phyloP scores from a whole-genome alignment of 2,329 filamentous ascomycete species.

The Pseudocercospora crystallina region DNA sequence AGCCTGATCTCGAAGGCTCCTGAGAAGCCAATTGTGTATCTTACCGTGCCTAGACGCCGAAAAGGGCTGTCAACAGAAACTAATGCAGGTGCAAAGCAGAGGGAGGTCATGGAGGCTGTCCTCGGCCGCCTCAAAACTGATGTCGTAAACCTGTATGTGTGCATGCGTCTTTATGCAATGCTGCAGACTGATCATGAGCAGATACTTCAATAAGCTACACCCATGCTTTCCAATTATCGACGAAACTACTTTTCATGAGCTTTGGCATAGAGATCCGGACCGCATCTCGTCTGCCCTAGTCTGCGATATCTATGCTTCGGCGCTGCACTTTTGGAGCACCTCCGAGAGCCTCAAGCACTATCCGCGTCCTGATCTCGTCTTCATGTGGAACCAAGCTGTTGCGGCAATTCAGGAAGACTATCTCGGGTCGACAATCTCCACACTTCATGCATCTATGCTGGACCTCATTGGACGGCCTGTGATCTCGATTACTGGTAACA shows the following conservation, averaged over 20 bases:
- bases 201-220: slow-evolving; percentile 44
- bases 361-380: slow-evolving; percentile 39
- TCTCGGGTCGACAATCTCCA: slow-evolving; percentile 41
- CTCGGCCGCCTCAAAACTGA: slow-evolving; percentile 40
- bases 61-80: slow-evolving; percentile 41
- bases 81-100: slow-evolving; percentile 39
- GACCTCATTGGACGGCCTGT: slow-evolving; percentile 45
- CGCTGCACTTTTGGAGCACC: slow-evolving; percentile 39
- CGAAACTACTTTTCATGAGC: slow-evolving; percentile 36
- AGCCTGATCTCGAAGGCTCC: slow-evolving; percentile 51
- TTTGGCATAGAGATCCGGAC: slow-evolving; percentile 37
- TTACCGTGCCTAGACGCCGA: slow-evolving; percentile 51
- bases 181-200: not conserved
- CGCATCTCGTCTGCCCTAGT: slow-evolving; percentile 38
- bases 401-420: slow-evolving; percentile 45
- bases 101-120: slow-evolving; percentile 44
- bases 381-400: slow-evolving; percentile 45
- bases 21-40: slow-evolving; percentile 42
- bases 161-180: not conserved
- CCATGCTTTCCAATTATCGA: slow-evolving; percentile 43
- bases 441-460: slow-evolving; percentile 40
- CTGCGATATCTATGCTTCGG: slow-evolving; percentile 42
- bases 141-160: slow-evolving; percentile 39
- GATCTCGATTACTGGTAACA: slow-evolving; percentile 47
- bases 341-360: slow-evolving; percentile 39